Evolutionary conservation across 1,284 basidiomycete genomes (phyloP), one percentile per base, ranked within the genome.

Genomic region (Puccinia coronata): DNA sequence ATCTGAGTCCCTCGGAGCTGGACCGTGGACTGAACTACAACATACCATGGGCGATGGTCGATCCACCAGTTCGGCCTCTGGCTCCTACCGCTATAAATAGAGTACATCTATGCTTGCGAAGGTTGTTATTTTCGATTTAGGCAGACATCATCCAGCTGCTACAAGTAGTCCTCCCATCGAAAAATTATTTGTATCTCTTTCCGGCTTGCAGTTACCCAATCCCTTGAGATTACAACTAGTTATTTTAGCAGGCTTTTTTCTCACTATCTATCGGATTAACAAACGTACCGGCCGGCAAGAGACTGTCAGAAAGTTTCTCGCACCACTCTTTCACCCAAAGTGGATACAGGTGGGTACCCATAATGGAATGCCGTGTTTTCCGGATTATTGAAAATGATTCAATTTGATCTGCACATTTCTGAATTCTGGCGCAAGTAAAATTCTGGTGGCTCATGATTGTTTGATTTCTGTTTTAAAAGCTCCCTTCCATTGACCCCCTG

Each of bases 251-350:
- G 63, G 39, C 23, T n/a, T 67, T n/a, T 63, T 23, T 53, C 51
- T 53, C 47, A 41, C 63, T 67, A 43, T 43, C 41, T 23, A 67
- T 67, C 63, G 63, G 63, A 67, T 67, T 43, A 67, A 67, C 63
- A 67, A 25, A 25, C 39, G 16, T 63, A 67, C 41, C n/a, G 47
- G 63, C 63, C 63, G 63, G 63, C 23, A 39, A 67, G 63, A n/a
- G 36, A 25, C 63, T 39, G 39, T 67, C 39, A 23, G 16, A 25
- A 67, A 67, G 23, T 43, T 67, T 67, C 63, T 67, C 63, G 63
- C 12, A 67, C 41, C 63, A 67, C 63, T 47, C 25, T 28, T 31
- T 6, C n/a, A 53, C 8, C 25, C 25, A 57, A 51, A 20, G 8
- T 59, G 14, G 14, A 41, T n/a, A 18, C 34, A 63, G 36, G 63